These are phyloP conservation scores for Petasospora rhodanensis DNA, from an alignment of 1,139 yeast species.

Conservation along the genomic window DNA sequence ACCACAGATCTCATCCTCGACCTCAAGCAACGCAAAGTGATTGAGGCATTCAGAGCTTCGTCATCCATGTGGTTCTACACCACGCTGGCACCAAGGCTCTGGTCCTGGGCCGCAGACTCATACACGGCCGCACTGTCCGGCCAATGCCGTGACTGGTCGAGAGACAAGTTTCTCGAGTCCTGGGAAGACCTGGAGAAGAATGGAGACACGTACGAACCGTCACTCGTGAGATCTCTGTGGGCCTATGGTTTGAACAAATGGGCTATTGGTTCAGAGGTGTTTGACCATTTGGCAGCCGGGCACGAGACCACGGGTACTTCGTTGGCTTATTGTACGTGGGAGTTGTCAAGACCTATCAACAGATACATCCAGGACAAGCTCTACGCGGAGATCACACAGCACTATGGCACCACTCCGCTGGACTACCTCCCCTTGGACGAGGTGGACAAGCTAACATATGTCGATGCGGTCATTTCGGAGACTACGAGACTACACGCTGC, in stretches of 20 bases:
- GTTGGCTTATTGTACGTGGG: conserved; percentile 55
- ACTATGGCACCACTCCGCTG: conserved; percentile 19
- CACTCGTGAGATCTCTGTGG: conserved; percentile 17
- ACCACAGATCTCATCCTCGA: conserved; percentile 37
- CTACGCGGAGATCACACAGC: conserved; percentile 36
- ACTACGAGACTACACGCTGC: conserved; percentile 61
- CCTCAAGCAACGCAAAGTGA: conserved; percentile 38
- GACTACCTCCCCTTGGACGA: conserved; percentile 20
- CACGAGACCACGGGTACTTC: conserved; percentile 75
- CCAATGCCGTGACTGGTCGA: conserved; percentile 48
- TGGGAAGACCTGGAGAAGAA: conserved; percentile 16
- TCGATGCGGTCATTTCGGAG: conserved; percentile 57
- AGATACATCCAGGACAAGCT: conserved; percentile 39
- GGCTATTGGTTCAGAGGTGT: conserved; percentile 41
- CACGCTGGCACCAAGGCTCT: conserved; percentile 53
- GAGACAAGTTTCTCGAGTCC: conserved; percentile 35
- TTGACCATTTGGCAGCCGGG: conserved; percentile 61
- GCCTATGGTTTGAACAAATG: conserved; percentile 27
- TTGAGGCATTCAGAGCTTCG: conserved; percentile 47
- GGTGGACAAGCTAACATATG: conserved; percentile 48
- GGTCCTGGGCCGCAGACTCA: conserved; percentile 45
- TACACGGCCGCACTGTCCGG: conserved; percentile 36
- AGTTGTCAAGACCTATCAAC: conserved; percentile 50
- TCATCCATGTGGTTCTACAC: conserved; percentile 71
- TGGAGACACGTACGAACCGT: conserved; percentile 13